Evolutionary conservation across 2,329 filamentous ascomycete genomes (phyloP), one percentile per base, ranked within the genome.

Genomic region (Alternaria incomplexa): DNA sequence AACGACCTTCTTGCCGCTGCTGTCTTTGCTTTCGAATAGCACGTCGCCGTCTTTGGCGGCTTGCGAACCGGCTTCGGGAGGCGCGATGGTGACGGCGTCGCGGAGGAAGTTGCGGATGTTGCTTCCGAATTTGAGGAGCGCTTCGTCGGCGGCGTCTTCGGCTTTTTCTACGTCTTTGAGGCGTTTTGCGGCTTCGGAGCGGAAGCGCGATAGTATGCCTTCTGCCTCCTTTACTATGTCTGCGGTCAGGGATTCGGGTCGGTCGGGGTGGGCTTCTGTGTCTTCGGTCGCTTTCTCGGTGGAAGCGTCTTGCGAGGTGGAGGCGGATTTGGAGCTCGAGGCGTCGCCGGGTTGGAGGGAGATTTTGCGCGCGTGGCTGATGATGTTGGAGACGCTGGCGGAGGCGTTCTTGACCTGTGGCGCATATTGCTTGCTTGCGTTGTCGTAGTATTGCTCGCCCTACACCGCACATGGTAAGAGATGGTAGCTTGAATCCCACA

Each of bases 71-170:
- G 83, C 79, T 17, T 81, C 83, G 0, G 93, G 93, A 0, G 94
- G 91, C 15, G 93, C 90, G 71, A 99, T 93, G 56, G 88, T 93
- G 60, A 99, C 91, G 54, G 96, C 96, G 69, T 99, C 95, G 56
- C 90, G 89, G 65, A 99, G 84, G 82, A 97, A 98, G 80, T 95
- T 91, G 40, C 93, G 88, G 52, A 99, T 89, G 73, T 96, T 97
- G 62, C 89, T 89, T 22, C 96, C 96, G 74, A 98, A 97, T 69
- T 93, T 92, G 70, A 98, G 83, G 10, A 99, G 87, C 0, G 96
- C 96, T 80, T 98, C 96, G 78, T 99, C 96, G 8, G 96, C 96
- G 5, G 95, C 95, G 76, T 98, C 95, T 81, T 99, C 96, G 12
- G 95, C 96, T 71, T 89, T 89, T 76, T 97, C 92, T 20, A 98